Evolutionary conservation across 345 rosid genomes (phyloP), one percentile per base, ranked within the genome.

Genomic region (Barbarea vulgaris): DNA sequence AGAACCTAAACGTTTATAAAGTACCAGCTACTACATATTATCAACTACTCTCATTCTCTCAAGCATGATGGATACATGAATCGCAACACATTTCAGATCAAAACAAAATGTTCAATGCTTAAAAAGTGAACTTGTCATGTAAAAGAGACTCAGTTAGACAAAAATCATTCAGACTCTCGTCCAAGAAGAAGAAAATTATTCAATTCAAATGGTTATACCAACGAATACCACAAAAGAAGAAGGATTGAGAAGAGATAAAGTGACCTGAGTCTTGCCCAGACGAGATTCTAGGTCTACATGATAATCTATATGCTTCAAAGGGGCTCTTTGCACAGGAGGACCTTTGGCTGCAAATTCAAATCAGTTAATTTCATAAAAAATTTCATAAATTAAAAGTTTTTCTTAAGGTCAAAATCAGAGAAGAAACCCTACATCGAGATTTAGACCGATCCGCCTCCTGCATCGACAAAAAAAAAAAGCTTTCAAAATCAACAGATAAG

Each of bases 251-350:
- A 46, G 14, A 57, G 25, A 74, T 56, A 8, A 52, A 77, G 72
- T 50, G 24, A 84, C 96, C 92, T 90, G 99, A 25, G 99, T 95
- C 80, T 95, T 95, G 39, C 98, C 99, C 73, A 93, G 57, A 22
- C 99, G 97, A 80, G 97, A 93, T 67, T 93, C 97, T 6, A 96
- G 92, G 83, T 96, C 99, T 3, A 93, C 99, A 79, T 91, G 88
- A 78, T 87, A 91, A 81, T 96, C 98, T 80, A 98, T 86, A 78
- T 96, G 99, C 87, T 96, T 91, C 83, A 96, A 83, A 6, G 98
- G 98, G 51, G 92, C 89, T 85, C 99, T 89, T 75, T 89, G 99
- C 76, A 93, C 98, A 1, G 90, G 93, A 34, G 98, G 96, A 57
- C 77, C 96, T 85, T 91, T 90, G 2, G 96, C 97, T 90, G 87